phyloP scores from a whole-genome alignment of 352 stramenopile genomes.

The Globisporangium spinosum region DNA sequence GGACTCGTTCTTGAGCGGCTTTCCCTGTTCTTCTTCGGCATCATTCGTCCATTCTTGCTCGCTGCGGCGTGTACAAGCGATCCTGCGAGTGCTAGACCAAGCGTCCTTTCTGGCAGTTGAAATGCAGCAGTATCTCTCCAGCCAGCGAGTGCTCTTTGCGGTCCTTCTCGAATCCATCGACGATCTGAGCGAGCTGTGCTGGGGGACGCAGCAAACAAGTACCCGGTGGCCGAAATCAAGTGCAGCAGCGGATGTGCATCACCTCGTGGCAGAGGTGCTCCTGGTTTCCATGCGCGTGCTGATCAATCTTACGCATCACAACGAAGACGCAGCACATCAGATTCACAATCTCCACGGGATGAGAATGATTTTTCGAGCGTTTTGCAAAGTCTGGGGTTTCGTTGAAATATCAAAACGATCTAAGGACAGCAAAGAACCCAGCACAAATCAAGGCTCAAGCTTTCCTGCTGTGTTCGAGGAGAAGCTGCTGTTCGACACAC shows the following conservation, averaged over 20 bases:
- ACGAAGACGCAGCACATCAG: conserved; percentile 37
- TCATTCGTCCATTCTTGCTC: conserved; percentile 15
- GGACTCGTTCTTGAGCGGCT: background rate
- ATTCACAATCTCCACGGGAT: conserved; percentile 40
- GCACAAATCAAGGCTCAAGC: background rate
- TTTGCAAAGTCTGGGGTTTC: conserved; percentile 33
- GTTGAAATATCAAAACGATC: conserved; percentile 7
- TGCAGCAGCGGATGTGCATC: conserved; percentile 19
- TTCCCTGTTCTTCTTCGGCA: conserved; percentile 8
- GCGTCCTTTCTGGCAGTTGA: conserved; percentile 47
- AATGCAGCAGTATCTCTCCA: conserved; percentile 50
- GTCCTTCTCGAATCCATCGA: conserved; percentile 40
- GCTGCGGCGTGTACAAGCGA: conserved; percentile 35
- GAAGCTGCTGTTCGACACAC: conserved; percentile 54
- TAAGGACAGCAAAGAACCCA: background rate
- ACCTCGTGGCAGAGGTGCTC: conserved; percentile 38
- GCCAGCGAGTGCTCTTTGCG: conserved; percentile 27
- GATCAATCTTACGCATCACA: conserved; percentile 82
- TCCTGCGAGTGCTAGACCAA: conserved; percentile 67
- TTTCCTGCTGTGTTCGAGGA: conserved; percentile 21
- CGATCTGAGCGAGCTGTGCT: conserved; percentile 33
- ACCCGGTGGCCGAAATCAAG: conserved; percentile 19
- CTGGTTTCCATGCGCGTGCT: conserved; percentile 50
- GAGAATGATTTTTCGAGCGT: conserved; percentile 36
- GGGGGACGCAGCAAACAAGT: conserved; percentile 19